Evolutionary conservation across 176 grass and related monocot species (phyloP).

Genomic region (Melocanna baccifera): DNA sequence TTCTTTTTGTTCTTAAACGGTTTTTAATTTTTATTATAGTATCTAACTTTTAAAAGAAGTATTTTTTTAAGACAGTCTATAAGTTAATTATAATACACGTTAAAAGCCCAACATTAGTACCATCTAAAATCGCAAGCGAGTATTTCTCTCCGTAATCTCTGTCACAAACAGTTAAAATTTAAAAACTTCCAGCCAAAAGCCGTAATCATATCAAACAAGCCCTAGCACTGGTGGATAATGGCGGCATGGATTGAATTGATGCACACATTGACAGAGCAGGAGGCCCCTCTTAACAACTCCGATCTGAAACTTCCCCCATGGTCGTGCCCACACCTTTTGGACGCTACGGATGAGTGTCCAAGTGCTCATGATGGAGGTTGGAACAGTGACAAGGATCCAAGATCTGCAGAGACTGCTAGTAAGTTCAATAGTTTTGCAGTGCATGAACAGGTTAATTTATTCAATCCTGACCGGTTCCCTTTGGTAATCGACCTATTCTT

Average conservation of each 20-base stretch:
- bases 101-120: too few relatives aligned
- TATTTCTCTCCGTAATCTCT: too few relatives aligned
- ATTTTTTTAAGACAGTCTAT: too few relatives aligned
- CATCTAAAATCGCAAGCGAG: too few relatives aligned
- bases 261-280: neutral
- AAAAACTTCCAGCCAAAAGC: too few relatives aligned
- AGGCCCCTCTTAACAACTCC: neutral
- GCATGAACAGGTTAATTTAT: neutral
- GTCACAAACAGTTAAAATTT: too few relatives aligned
- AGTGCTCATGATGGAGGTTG: neutral
- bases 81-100: too few relatives aligned
- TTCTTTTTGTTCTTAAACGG: too few relatives aligned
- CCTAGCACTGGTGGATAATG: neutral
- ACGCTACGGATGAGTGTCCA: neutral
- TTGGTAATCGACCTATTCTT: neutral
- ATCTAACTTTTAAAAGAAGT: too few relatives aligned
- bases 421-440: neutral
- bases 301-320: slow-evolving; percentile 1
- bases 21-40: too few relatives aligned
- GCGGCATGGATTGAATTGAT: slow-evolving; percentile 28
- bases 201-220: too few relatives aligned
- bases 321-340: slow-evolving; percentile 9
- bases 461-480: neutral
- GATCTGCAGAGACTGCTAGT: neutral
- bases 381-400: neutral